phyloP scores from a whole-genome alignment of 495 filamentous ascomycete species.

The Penicillium chermesinum region DNA sequence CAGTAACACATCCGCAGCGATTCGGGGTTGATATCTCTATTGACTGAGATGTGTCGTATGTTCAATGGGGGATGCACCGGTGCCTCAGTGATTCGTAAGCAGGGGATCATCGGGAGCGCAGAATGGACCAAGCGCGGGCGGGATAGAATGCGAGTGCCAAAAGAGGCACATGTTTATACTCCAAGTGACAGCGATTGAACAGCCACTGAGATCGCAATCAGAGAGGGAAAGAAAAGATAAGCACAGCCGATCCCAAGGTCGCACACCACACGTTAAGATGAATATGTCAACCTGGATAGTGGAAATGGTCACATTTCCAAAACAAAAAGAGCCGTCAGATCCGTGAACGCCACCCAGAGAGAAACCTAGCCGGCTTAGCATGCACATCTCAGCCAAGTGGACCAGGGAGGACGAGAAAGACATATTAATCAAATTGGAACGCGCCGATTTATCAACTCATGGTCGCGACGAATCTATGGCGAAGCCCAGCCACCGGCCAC shows the following conservation, averaged over 20 bases:
- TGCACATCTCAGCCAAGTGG: constrained; percentile 34
- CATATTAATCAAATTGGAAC: constrained; percentile 22
- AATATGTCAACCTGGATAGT: constrained; percentile 41
- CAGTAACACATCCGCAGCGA: constrained; percentile 6
- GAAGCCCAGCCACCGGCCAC: constrained; percentile 93
- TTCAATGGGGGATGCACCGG: background rate
- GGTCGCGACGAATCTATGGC: constrained; percentile 37
- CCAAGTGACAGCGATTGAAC: background rate
- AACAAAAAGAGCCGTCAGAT: constrained; percentile 40
- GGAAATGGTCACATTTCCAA: constrained; percentile 34
- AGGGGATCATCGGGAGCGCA: background rate
- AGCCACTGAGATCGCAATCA: constrained; percentile 1
- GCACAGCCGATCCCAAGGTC: constrained; percentile 26
- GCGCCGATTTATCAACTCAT: constrained; percentile 29
- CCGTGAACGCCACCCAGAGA: constrained; percentile 44
- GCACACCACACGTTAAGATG: constrained; percentile 42
- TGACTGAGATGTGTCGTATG: constrained; percentile 10
- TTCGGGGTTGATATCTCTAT: constrained; percentile 5
- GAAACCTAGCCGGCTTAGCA: constrained; percentile 31
- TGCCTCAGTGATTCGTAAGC: background rate
- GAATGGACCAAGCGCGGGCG: background rate
- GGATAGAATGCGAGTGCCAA: background rate
- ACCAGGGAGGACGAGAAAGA: constrained; percentile 33
- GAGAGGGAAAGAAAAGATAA: constrained; percentile 6
- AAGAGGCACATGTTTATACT: constrained; percentile 8